Evolutionary conservation across 768 basidiomycete species (phyloP), one percentile per base, ranked within the genome.

Genomic region (Lyophyllum semitale): DNA sequence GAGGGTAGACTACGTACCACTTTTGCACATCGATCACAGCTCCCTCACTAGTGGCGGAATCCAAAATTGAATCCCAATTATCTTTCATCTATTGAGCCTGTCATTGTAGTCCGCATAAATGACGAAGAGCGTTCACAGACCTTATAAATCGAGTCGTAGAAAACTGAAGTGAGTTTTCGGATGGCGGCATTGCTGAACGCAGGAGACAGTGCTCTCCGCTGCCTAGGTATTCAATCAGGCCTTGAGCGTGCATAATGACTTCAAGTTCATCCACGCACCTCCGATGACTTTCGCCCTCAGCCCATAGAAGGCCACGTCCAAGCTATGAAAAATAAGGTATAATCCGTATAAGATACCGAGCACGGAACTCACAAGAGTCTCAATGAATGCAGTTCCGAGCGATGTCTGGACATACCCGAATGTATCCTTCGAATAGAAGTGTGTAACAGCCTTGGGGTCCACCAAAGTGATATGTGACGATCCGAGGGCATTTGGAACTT

Each of bases 101-200:
- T 29, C 43, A 29, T 15, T 44, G 9, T 29, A 7, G 25, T 9
- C 23, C 9, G 33, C 20, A 26, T 12, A 7, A 8, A n/a, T 12
- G 8, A 8, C 5, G 7, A 11, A 13, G 18, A 33, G n/a, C 4
- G 26, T 37, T 11, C 8, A 49, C 40, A 3, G 35, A 79, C 83
- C 74, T 81, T 80, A 61, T 83, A 77, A 1, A 74, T 72, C 0
- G 79, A 76, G 55, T 83, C 81, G 51, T 74, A 80, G 65, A 83
- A 84, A 2, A 83, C 72, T 1, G 71, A 61, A 0, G 74, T 77
- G 8, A 82, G 62, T 26, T 66, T 72, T 17, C 80, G 74, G 41
- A 84, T 78, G 0, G 79, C 76, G 1, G 78, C 72, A 58, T 77
- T 81, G 62, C 76, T 81, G 63, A 84, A 84, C 0, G 80, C 80